Percentiles rank a stretch among this genome's conserved stretches.
These are phyloP conservation scores for Neopestalotiopsis clavispora DNA, from an alignment of 2,329 filamentous ascomycete genomes.

Conservation along the genomic window DNA sequence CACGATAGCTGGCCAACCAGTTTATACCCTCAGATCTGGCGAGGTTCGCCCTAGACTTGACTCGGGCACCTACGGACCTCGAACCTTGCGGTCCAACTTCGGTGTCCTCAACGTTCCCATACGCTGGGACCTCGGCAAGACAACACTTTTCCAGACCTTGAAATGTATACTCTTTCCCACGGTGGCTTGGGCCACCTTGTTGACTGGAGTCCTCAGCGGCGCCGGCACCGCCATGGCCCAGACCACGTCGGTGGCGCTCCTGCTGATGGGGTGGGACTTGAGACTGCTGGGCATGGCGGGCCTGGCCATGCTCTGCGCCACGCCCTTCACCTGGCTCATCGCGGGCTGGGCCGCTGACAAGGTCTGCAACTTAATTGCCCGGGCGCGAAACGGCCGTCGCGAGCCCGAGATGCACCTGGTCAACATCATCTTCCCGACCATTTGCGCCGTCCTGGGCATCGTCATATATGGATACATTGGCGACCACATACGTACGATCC, in stretches of 20 bases:
- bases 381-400: constrained; percentile 30
- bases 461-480: constrained; percentile 37
- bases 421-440: constrained; percentile 36
- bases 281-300: constrained; percentile 33
- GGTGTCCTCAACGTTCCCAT: constrained; percentile 36
- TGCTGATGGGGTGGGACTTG: constrained; percentile 36
- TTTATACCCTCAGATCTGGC: constrained; percentile 31
- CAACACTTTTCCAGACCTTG: constrained; percentile 33
- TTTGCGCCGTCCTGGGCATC: constrained; percentile 32
- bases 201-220: constrained; percentile 34
- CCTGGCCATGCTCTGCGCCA: constrained; percentile 27
- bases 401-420: constrained; percentile 39
- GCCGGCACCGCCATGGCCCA: constrained; percentile 33
- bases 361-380: constrained; percentile 34
- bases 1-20: constrained; percentile 24
- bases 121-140: constrained; percentile 31
- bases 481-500: neutral
- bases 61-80: constrained; percentile 28
- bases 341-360: constrained; percentile 35
- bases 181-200: constrained; percentile 37
- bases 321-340: constrained; percentile 28
- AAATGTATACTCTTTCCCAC: constrained; percentile 39
- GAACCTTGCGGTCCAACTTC: constrained; percentile 37
- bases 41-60: constrained; percentile 34
- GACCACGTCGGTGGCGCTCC: constrained; percentile 29